Conservation (phyloP, 164 flowering plant species). For the Dillenia suffruticosa region DNA sequence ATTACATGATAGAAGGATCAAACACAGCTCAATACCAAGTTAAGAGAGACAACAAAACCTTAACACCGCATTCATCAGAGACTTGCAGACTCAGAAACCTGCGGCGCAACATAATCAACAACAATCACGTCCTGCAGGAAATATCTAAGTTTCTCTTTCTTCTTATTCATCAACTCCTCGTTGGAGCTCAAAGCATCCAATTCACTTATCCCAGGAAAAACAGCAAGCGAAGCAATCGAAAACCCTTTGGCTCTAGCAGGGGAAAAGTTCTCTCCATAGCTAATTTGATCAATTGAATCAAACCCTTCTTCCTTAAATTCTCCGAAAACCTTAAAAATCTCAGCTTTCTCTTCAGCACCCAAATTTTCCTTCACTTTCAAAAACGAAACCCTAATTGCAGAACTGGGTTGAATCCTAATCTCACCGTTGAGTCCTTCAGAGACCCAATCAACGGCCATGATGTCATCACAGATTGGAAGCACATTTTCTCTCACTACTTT, state of each 20-base stretch:
- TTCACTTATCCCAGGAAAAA: slow-evolving; percentile 35
- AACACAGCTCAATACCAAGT: too few relatives aligned
- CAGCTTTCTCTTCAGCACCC: slow-evolving; percentile 29
- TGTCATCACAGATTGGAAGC: slow-evolving; percentile 60
- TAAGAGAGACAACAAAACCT: too few relatives aligned
- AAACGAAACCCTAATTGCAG: slow-evolving; percentile 42
- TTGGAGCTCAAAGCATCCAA: slow-evolving; percentile 35
- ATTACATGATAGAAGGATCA: too few relatives aligned
- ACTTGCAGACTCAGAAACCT: slow-evolving; percentile 22
- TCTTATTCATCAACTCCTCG: slow-evolving; percentile 24
- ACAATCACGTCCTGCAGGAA: slow-evolving; percentile 43
- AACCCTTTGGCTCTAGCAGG: slow-evolving; percentile 76
- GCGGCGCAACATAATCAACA: slow-evolving; percentile 47
- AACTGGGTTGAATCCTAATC: slow-evolving; percentile 21
- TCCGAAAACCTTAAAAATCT: slow-evolving; percentile 33
- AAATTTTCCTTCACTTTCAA: slow-evolving; percentile 50
- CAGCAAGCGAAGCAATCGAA: slow-evolving; percentile 44
- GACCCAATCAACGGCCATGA: slow-evolving; percentile 77
- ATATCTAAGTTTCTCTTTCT: slow-evolving; percentile 48
- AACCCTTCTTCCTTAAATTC: slow-evolving; percentile 30
- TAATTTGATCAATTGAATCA: slow-evolving; percentile 29
- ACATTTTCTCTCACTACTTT: slow-evolving; percentile 40
- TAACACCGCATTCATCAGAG: slow-evolving; percentile 18
- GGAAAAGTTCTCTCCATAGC: slow-evolving; percentile 65
- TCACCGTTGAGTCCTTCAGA: slow-evolving; percentile 18